Conservation (phyloP, 2,329 filamentous ascomycete species). For the Sarocladium oryzae region DNA sequence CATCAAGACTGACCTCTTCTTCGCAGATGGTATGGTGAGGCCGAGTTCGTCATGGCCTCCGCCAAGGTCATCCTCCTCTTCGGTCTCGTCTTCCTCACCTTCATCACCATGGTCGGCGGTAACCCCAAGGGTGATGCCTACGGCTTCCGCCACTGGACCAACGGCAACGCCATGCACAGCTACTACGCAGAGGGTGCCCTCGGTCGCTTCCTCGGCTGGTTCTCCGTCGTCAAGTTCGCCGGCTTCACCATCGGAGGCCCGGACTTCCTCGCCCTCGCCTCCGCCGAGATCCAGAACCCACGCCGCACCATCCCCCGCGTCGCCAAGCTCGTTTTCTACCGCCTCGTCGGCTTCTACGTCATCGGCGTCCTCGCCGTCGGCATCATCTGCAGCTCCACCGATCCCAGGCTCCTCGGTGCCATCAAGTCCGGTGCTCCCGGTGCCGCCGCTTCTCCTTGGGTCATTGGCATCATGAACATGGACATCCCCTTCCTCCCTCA, state of each 20-base stretch:
- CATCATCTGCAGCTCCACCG: conserved; percentile 48
- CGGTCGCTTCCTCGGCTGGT: conserved; percentile 56
- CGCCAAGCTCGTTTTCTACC: conserved; percentile 68
- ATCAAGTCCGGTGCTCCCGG: conserved; percentile 44
- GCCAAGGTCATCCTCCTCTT: conserved; percentile 41
- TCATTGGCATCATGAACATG: conserved; percentile 52
- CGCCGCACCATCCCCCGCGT: conserved; percentile 59
- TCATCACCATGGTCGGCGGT: conserved; percentile 62
- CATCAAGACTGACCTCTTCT: no score
- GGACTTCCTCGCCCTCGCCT: conserved; percentile 55
- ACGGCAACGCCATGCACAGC: conserved; percentile 24
- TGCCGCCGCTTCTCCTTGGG: conserved; percentile 54
- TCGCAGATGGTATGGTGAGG: conserved; percentile 32
- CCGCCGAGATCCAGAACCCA: conserved; percentile 58
- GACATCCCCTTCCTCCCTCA: conserved; percentile 44
- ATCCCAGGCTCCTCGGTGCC: conserved; percentile 30
- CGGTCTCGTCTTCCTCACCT: conserved; percentile 55
- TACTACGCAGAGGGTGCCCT: conserved; percentile 39
- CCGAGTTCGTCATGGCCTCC: conserved; percentile 51
- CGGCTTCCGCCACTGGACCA: conserved; percentile 54
- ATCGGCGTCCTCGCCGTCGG: conserved; percentile 52
- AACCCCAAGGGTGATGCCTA: conserved; percentile 58
- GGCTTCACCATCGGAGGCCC: conserved; percentile 63
- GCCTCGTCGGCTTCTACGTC: conserved; percentile 66
- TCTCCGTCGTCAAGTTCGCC: conserved; percentile 53